Base-by-base conservation (phyloP, 768 basidiomycete genomes). In the Boletus pseudo-olivaceus region DNA sequence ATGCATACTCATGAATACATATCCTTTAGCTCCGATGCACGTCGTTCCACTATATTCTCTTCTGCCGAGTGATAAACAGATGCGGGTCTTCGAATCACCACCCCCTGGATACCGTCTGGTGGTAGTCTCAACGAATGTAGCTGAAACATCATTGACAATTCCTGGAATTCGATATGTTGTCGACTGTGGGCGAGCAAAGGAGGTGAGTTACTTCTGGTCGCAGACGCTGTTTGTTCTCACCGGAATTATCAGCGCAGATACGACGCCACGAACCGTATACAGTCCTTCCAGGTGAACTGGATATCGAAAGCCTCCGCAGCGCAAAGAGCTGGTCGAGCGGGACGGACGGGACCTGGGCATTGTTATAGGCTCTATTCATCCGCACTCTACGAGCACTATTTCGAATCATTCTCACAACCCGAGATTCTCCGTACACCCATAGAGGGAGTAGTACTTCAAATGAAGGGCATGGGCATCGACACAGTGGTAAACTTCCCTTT, bases 381-480 rank as follows among this genome's bases (percentile, higher is more conserved):
- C 9, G 92, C 95, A 15, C 78, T 99, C 14, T 98, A 82, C 70
- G 97, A 98, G 67, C 83, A 95, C 65, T 84, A 96, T 70, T 96
- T 98, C 66, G 87, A 90, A 32, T 73, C 83, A 53, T 96, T 96
- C 70, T 80, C 91, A 0, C 75, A 83, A 54, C 97, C 97, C 2
- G 97, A 99, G 70, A 95, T 98, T 52, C 79, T 93, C 41, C 88
- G 95, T 23, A 93, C 91, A 76, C 95, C 97, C 0, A 96, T 98
- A 61, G 97, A 98, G 62, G 95, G 94, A 2, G 87, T 98, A 23
- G 90, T 98, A 9, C 77, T 98, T 32, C 95, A 98, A 70, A 98
- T 99, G 96, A 99, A 99, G 77, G 87, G 85, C 69, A 98, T 99
- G 94, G 92, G 96, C 66, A 96, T 99, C 54, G 94, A 98, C 64